These are phyloP conservation scores for Lactifluus piperatus DNA, from an alignment of 768 basidiomycete species.

Conservation along the genomic window DNA sequence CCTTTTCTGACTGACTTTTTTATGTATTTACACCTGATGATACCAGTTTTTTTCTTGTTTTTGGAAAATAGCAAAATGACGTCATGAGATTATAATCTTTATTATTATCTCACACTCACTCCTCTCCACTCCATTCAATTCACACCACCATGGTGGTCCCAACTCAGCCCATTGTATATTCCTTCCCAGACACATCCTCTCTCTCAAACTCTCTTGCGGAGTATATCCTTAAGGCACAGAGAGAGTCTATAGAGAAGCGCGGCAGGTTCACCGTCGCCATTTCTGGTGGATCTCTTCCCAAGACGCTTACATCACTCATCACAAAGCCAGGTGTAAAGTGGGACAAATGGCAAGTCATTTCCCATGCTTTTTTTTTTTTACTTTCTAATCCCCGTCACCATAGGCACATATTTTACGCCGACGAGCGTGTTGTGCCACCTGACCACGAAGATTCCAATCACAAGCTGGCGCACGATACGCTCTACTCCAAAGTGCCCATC, in stretches of 20 bases:
- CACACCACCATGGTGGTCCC: not conserved
- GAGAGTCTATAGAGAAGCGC: constrained; percentile 80
- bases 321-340: constrained; percentile 63
- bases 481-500: constrained; percentile 81
- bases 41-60: constrained; percentile 5
- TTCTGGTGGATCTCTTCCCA: constrained; percentile 88
- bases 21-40: constrained; percentile 2
- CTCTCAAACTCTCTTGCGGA: constrained; percentile 63
- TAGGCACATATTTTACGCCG: constrained; percentile 97
- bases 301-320: constrained; percentile 66
- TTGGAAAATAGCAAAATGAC: not conserved
- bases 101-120: not conserved
- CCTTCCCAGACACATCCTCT: constrained; percentile 48
- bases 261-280: constrained; percentile 88
- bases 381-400: not conserved
- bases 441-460: constrained; percentile 94
- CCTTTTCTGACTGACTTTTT: not conserved
- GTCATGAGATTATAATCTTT: not conserved
- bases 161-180: constrained; percentile 47
- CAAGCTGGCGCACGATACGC: constrained; percentile 54
- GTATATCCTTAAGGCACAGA: constrained; percentile 83
- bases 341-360: constrained; percentile 76
- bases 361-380: not conserved
- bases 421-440: constrained; percentile 92
- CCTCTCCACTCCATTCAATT: not conserved